Evolutionary conservation across 768 basidiomycete genomes (phyloP).

Genomic region (Lactarius pseudohatsudake): DNA sequence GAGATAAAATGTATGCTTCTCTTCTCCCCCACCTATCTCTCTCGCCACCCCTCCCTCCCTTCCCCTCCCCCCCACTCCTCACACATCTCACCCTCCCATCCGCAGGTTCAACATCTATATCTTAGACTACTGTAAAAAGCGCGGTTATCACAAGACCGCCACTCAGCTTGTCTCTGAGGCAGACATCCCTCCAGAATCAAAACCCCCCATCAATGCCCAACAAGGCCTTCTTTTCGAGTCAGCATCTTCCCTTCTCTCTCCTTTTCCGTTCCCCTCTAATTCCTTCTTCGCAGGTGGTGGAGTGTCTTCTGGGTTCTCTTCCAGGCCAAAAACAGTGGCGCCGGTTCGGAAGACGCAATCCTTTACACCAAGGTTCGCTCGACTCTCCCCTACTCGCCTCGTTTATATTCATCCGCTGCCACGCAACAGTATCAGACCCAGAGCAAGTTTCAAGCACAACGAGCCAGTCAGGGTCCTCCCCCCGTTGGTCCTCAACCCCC

Average conservation of each 20-base stretch:
- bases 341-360: slow-evolving; percentile 68
- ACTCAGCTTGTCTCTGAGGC: slow-evolving; percentile 65
- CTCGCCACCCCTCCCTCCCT: neutral
- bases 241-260: slow-evolving; percentile 35
- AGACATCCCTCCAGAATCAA: slow-evolving; percentile 57
- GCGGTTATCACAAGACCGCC: slow-evolving; percentile 74
- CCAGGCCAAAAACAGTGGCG: slow-evolving; percentile 70
- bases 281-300: slow-evolving; percentile 65
- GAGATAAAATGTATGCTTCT: slow-evolving; percentile 72
- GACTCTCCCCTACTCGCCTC: neutral
- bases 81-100: slow-evolving; percentile 6
- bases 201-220: slow-evolving; percentile 78
- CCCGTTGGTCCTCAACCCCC: slow-evolving; percentile 25
- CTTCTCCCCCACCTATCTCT: slow-evolving; percentile 12
- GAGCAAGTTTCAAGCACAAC: slow-evolving; percentile 22
- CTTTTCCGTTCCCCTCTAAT: slow-evolving; percentile 15
- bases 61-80: too few relatives aligned
- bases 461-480: slow-evolving; percentile 3
- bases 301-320: slow-evolving; percentile 87
- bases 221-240: slow-evolving; percentile 85
- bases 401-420: neutral
- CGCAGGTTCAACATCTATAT: slow-evolving; percentile 88
- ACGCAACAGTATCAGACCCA: slow-evolving; percentile 40
- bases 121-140: slow-evolving; percentile 80
- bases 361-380: slow-evolving; percentile 64